Evolutionary conservation across 129 eudicot genomes (phyloP).

Genomic region (Centrapalus pauciflorus): DNA sequence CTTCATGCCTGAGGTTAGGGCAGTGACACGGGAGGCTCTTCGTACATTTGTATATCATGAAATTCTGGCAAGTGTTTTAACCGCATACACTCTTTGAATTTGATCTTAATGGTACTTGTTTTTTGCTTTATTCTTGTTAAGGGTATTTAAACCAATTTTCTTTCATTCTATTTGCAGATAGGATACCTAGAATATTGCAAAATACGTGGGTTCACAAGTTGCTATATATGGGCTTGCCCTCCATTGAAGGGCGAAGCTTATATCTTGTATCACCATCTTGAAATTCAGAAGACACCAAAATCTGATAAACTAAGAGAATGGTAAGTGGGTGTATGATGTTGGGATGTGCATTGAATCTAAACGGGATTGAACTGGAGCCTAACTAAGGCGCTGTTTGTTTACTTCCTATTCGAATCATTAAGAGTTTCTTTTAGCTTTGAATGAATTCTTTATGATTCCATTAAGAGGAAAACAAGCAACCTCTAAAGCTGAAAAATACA

Average conservation of each 20-base stretch:
- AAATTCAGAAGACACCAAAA: conserved; percentile 97
- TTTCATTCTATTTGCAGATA: conserved; percentile 48
- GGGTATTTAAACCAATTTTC: not conserved
- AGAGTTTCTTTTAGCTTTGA: too few relatives aligned
- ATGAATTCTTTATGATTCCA: too few relatives aligned
- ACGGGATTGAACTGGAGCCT: too few relatives aligned
- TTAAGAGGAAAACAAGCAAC: too few relatives aligned
- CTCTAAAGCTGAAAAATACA: too few relatives aligned
- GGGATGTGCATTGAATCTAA: too few relatives aligned
- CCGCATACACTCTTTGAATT: not conserved
- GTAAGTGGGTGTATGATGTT: too few relatives aligned
- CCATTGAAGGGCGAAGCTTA: conserved; percentile 98
- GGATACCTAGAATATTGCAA: conserved; percentile 95
- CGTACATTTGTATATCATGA: conserved; percentile 86
- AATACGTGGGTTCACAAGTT: conserved; percentile 87
- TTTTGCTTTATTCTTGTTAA: not conserved
- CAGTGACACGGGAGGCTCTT: conserved; percentile 76
- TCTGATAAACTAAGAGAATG: conserved; percentile 97
- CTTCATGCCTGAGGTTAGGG: conserved; percentile 60
- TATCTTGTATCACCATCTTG: conserved; percentile 95
- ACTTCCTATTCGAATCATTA: too few relatives aligned
- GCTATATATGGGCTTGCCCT: conserved; percentile 99
- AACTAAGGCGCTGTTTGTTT: too few relatives aligned
- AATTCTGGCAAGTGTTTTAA: too few relatives aligned
- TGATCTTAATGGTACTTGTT: not conserved